Evolutionary conservation across 352 stramenopile species (phyloP), one percentile per base, ranked within the genome.

Genomic region (Phytophthora idaei): DNA sequence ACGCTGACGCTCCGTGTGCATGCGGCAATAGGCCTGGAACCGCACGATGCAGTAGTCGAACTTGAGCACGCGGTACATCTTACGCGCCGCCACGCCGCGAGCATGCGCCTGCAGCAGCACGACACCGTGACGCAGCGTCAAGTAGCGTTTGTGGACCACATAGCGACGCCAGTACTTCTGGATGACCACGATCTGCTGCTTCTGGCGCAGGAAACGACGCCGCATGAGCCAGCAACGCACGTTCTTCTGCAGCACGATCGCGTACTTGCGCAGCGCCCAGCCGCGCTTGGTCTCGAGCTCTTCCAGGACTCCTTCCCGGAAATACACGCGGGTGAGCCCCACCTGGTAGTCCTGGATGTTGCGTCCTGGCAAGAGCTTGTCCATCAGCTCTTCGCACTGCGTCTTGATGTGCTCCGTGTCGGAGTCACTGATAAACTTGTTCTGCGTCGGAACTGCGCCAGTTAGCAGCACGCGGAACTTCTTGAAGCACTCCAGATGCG

Each of bases 341-440:
- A 94, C 85, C 57, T 95, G 88, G 52, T 94, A 95, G 61, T 95
- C 88, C n/a, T 80, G 63, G 37, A 95, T 81, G 63, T 95, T 91
- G 53, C 82, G 72, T 10, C 76, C 73, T 2, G 88, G 83, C 25
- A 95, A 60, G 6, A 95, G 62, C 48, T 84, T 81, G 1, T 74
- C 77, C 76, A 94, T 82, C 25, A 95, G 46, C 41, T 91, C 72
- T 56, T 90, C 83, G 37, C 84, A 94, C 64, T 89, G 69, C 1
- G 47, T 42, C 41, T 89, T 89, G 28, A 87, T 61, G 4, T 77
- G 55, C 15, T 89, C 84, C 7, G 77, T 76, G 32, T 90, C 81
- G 2, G 64, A 79, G 29, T 88, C 73, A 4, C 68, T 76, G 11
- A 80, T 57, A 14, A 74, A 57, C 21, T 75, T 70, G 31, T 58